Conservation (phyloP, 108 stramenopile species). For the Cyclotella kingstonii region DNA sequence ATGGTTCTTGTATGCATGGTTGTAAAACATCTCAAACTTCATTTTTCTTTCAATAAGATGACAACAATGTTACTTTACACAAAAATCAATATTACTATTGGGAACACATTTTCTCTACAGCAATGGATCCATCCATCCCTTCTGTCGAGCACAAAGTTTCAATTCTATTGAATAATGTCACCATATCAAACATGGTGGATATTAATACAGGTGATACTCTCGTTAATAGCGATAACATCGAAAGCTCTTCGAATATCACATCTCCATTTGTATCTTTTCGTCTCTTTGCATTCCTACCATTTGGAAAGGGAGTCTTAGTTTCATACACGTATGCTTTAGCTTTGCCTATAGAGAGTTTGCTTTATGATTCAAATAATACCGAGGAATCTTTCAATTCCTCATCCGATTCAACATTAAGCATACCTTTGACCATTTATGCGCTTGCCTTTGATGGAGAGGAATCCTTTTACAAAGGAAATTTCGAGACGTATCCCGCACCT, state of each 20-base stretch:
- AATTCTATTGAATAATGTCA: background rate
- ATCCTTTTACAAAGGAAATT: background rate
- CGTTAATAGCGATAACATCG: background rate
- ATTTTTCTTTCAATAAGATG: background rate
- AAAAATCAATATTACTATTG: background rate
- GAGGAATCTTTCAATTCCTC: no score
- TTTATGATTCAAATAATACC: no score
- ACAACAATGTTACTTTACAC: no score
- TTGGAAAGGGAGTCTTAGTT: background rate
- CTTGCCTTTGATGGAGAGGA: background rate
- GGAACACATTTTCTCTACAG: slow-evolving; percentile 6
- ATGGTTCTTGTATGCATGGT: background rate
- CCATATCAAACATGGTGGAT: background rate
- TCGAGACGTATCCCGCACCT: background rate
- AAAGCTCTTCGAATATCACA: background rate
- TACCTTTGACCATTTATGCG: background rate
- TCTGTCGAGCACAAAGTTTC: slow-evolving; percentile 1
- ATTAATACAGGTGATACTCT: background rate
- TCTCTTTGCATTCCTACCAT: slow-evolving; percentile 17
- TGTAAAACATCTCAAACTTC: no score
- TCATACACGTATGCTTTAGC: background rate
- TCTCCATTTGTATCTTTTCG: background rate
- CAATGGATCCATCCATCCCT: slow-evolving; percentile 9
- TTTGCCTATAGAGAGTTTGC: no score
- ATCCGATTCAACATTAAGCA: background rate